Percentiles rank a stretch among this genome's conserved stretches.
Conservation (phyloP, 306 rosid species). For the Dalbergia cultrata region DNA sequence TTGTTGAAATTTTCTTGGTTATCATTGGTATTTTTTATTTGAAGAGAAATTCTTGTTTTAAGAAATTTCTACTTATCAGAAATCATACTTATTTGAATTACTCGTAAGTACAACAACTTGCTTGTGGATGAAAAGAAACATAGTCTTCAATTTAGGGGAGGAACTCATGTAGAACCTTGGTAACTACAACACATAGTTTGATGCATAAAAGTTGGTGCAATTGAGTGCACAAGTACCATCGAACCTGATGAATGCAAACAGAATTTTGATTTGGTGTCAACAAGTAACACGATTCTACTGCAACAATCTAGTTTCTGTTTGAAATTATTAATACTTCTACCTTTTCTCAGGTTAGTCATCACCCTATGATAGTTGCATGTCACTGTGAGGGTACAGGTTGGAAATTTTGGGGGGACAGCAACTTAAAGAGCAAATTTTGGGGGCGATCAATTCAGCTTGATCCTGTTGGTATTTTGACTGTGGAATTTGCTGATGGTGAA, state of each 20-base stretch:
- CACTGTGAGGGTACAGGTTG: slow-evolving; percentile 98
- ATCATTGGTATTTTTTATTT: no score
- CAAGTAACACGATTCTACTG: no score
- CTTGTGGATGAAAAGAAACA: no score
- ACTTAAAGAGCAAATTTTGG: slow-evolving; percentile 99
- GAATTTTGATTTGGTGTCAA: slow-evolving; percentile 17
- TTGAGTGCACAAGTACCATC: no score
- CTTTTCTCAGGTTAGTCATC: slow-evolving; percentile 93
- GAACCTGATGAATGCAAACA: no score
- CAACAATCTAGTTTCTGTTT: neutral
- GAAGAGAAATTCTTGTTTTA: no score
- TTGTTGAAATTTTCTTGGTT: no score
- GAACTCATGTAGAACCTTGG: no score
- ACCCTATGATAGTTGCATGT: slow-evolving; percentile 97
- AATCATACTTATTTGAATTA: slow-evolving; percentile 18
- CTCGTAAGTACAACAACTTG: no score
- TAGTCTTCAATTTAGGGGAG: no score
- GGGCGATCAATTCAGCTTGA: slow-evolving; percentile 99
- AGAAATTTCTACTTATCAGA: neutral
- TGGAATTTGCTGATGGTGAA: slow-evolving; percentile 98
- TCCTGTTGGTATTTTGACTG: slow-evolving; percentile 85
- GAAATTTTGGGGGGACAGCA: slow-evolving; percentile 99
- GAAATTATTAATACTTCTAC: slow-evolving; percentile 38
- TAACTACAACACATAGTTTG: no score
- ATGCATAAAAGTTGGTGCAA: no score